phyloP scores from a whole-genome alignment of 306 rosid genomes.

The Morella rubra region DNA sequence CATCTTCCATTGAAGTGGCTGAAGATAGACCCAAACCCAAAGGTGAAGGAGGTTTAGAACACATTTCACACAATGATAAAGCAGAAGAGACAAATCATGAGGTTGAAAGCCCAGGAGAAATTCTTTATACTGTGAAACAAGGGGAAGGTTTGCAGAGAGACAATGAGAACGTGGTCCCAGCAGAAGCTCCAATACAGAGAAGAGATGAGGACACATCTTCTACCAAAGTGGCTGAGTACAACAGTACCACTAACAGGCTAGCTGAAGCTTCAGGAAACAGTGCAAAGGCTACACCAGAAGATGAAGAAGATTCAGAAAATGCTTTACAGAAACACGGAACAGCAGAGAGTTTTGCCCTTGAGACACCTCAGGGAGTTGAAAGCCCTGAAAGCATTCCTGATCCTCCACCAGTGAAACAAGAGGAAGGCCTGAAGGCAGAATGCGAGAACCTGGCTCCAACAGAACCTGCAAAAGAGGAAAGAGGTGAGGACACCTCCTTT shows the following conservation, averaged over 20 bases:
- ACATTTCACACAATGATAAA: neutral
- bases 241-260: neutral
- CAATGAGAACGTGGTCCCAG: neutral
- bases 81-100: neutral
- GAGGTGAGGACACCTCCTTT: conserved; percentile 7
- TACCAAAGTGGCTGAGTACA: conserved; percentile 8
- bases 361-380: conserved; percentile 1
- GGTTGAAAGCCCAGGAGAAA: conserved; percentile 10
- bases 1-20: neutral
- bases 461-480: neutral
- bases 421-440: conserved; percentile 17
- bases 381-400: neutral
- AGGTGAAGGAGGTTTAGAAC: conserved; percentile 2
- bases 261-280: conserved; percentile 5
- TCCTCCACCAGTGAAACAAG: conserved; percentile 17
- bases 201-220: conserved; percentile 11
- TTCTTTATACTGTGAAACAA: conserved; percentile 9
- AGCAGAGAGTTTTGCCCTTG: neutral
- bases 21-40: neutral
- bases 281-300: conserved; percentile 7
- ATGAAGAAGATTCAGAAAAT: conserved; percentile 8
- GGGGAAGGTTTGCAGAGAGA: conserved; percentile 18
- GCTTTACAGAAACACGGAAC: conserved; percentile 21
- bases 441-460: neutral
- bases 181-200: neutral